Evolutionary conservation across 2,329 filamentous ascomycete species (phyloP), one percentile per base, ranked within the genome.

Genomic region (Fusarium sororula): DNA sequence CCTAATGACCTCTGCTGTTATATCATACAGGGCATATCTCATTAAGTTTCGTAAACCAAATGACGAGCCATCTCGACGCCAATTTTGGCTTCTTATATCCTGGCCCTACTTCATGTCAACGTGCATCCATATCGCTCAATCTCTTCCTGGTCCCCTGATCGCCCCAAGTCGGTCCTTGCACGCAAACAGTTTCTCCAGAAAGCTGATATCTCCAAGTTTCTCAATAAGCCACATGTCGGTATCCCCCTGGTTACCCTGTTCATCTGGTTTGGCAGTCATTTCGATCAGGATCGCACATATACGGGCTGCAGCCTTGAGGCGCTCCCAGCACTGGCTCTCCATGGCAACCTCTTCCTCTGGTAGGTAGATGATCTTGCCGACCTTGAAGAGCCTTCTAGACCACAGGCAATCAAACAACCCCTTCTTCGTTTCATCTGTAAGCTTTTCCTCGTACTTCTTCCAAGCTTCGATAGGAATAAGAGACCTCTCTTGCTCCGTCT

Each of bases 321-420:
- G 75, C 4, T 69, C 63, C 76, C 76, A 81, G 22, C 81, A 70
- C 2, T 70, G 64, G 18, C 47, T 63, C 17, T 50, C 55, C 35
- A 82, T 63, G 7, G 76, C 76, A 13, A 45, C 63, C 39, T 76
- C 51, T 68, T 83, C 81, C 56, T 83, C 81, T 9, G 67, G 60
- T 10, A 80, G 30, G 24, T 75, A 81, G 10, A 79, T 60, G 24
- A 82, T 77, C 20, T 65, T 71, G 18, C 73, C 68, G 37, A 82
- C 69, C 24, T 62, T 74, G 5, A 37, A 39, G 6, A 80, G 72
- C 9, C 79, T 76, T 37, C 76, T 68, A 17, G 55, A 22, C 66
- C 76, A 79, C 26, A 64, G 45, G 60, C 77, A 68, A 13, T 64
- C 53, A 22, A 63, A 57, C 10, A 72, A 45, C 3, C 44, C 32